phyloP scores from a whole-genome alignment of 371 early-diverging fungal species.

The Mucor indicus region DNA sequence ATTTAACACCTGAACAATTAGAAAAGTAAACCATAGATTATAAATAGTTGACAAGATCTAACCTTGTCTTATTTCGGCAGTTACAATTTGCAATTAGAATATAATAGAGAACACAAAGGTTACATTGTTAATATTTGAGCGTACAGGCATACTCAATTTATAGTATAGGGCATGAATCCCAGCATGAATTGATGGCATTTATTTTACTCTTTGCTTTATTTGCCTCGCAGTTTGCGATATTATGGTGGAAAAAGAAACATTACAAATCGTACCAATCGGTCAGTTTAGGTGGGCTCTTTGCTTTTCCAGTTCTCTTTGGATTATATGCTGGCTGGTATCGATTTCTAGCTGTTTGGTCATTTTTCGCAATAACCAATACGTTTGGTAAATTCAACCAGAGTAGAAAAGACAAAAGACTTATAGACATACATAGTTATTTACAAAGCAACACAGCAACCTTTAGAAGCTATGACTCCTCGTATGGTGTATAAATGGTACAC shows the following conservation, averaged over 20 bases:
- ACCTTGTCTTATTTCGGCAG: slow-evolving; percentile 11
- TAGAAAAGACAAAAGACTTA: not conserved
- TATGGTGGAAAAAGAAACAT: slow-evolving; percentile 79
- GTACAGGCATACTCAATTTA: too few species aligned
- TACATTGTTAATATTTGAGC: not conserved
- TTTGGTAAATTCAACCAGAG: slow-evolving; percentile 24
- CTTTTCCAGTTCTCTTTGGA: slow-evolving; percentile 57
- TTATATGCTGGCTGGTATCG: slow-evolving; percentile 49
- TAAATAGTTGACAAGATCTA: not conserved
- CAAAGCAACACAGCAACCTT: slow-evolving; percentile 59
- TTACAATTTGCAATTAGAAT: slow-evolving; percentile 36
- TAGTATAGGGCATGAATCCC: slow-evolving; percentile 60
- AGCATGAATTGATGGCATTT: slow-evolving; percentile 75
- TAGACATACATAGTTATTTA: slow-evolving; percentile 36
- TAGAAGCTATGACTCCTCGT: slow-evolving; percentile 66
- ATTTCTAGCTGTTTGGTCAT: slow-evolving; percentile 41
- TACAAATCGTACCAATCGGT: slow-evolving; percentile 72
- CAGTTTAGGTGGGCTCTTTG: slow-evolving; percentile 73
- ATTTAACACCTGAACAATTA: slow-evolving; percentile 29
- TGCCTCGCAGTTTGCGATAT: slow-evolving; percentile 70
- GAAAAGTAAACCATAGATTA: slow-evolving; percentile 25
- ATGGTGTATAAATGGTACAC: slow-evolving; percentile 73
- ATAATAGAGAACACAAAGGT: slow-evolving; percentile 43
- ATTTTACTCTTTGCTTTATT: slow-evolving; percentile 72
- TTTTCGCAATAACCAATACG: slow-evolving; percentile 41